A percentile compares a stretch with the other conserved stretches of the same genome.
Conservation (phyloP, 768 basidiomycete genomes). For the Panaeolus papilionaceus region DNA sequence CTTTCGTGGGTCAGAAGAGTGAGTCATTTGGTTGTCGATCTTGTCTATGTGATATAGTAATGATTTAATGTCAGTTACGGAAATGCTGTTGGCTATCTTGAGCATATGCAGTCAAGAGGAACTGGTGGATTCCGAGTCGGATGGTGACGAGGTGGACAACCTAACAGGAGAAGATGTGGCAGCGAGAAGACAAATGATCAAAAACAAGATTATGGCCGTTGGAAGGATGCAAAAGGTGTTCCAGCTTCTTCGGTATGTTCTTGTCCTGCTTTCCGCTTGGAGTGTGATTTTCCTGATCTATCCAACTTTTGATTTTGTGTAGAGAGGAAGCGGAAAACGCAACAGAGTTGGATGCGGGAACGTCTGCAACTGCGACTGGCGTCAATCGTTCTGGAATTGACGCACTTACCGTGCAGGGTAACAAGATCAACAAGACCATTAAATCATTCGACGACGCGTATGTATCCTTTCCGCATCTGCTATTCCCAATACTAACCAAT, state of each 20-base stretch:
- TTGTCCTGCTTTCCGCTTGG: slow-evolving; percentile 12
- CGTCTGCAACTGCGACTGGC: slow-evolving; percentile 31
- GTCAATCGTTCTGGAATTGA: slow-evolving; percentile 49
- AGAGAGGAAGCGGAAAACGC: slow-evolving; percentile 85
- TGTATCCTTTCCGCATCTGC: slow-evolving; percentile 34
- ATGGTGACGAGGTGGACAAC: slow-evolving; percentile 44
- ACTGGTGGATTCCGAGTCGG: slow-evolving; percentile 63
- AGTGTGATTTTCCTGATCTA: slow-evolving; percentile 8
- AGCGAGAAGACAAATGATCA: slow-evolving; percentile 90
- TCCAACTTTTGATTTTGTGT: slow-evolving; percentile 12
- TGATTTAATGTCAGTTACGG: slow-evolving; percentile 68
- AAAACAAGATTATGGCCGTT: slow-evolving; percentile 98
- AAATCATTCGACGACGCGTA: slow-evolving; percentile 80
- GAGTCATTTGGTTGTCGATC: slow-evolving; percentile 34
- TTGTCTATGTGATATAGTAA: slow-evolving; percentile 22
- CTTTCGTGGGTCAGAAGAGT: slow-evolving; percentile 98
- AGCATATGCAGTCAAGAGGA: slow-evolving; percentile 95
- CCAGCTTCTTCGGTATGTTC: slow-evolving; percentile 84
- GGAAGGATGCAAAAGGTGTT: slow-evolving; percentile 97
- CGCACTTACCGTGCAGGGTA: slow-evolving; percentile 66
- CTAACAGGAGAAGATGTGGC: slow-evolving; percentile 49
- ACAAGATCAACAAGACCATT: slow-evolving; percentile 65
- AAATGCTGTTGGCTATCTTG: slow-evolving; percentile 96
- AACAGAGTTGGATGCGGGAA: slow-evolving; percentile 61
- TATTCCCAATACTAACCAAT: slow-evolving; percentile 14